phyloP scores from a whole-genome alignment of 2,329 filamentous ascomycete species.

The Macrophomina phaseolina region DNA sequence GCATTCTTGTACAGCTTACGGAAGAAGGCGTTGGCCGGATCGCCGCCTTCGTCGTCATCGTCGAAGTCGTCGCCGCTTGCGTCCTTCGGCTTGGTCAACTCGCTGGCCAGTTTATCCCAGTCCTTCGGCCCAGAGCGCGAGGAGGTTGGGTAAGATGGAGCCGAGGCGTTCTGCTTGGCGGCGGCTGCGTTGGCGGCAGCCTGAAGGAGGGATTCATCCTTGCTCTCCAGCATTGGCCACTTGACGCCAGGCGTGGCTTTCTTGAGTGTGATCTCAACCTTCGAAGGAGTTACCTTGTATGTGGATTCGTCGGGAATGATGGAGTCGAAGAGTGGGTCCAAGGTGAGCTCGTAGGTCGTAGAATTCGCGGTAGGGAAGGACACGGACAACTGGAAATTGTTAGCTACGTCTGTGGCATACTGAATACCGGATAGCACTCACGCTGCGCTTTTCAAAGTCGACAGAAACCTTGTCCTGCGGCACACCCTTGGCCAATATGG shows the following conservation, averaged over 20 bases:
- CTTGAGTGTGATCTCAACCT: constrained; percentile 76
- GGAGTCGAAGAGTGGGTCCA: constrained; percentile 70
- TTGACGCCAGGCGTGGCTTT: constrained; percentile 71
- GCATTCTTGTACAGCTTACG: constrained; percentile 82
- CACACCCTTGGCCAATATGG: constrained; percentile 69
- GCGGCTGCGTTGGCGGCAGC: constrained; percentile 29
- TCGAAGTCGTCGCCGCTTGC: constrained; percentile 33
- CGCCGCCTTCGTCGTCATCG: constrained; percentile 50
- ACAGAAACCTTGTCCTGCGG: constrained; percentile 61
- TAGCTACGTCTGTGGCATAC: constrained; percentile 1
- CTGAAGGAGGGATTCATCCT: constrained; percentile 31
- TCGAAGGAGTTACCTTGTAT: constrained; percentile 72
- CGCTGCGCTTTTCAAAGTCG: constrained; percentile 57
- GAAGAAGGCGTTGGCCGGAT: constrained; percentile 80
- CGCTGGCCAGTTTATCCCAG: constrained; percentile 79
- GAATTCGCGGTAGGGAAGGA: constrained; percentile 63
- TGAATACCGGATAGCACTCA: constrained; percentile 36
- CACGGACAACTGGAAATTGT: constrained; percentile 54
- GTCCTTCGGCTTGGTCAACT: constrained; percentile 44
- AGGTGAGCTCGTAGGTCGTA: constrained; percentile 64
- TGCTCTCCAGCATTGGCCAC: constrained; percentile 66
- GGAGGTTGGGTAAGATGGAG: constrained; percentile 81
- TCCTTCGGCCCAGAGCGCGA: constrained; percentile 83
- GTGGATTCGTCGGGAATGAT: constrained; percentile 68
- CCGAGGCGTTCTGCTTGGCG: constrained; percentile 36